Percentiles rank a stretch among this genome's conserved stretches.
These are phyloP conservation scores for Xerocomus cyaneibrunnescens DNA, from an alignment of 1,284 basidiomycete species.

Conservation along the genomic window DNA sequence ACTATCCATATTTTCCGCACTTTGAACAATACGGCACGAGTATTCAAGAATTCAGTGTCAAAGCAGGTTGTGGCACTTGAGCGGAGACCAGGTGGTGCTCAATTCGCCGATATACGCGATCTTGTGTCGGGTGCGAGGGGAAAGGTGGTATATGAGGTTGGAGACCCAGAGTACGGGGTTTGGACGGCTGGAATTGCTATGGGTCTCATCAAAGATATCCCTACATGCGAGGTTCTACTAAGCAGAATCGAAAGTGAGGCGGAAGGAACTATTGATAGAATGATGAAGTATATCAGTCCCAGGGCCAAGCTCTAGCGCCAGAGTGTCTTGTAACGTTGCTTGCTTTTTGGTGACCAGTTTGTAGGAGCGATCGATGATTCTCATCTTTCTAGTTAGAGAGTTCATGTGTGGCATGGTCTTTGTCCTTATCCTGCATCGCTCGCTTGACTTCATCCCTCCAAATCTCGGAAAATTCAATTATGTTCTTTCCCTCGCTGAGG, in stretches of 20 bases:
- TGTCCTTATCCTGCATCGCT: slow-evolving; percentile 33
- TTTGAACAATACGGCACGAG: slow-evolving; percentile 83
- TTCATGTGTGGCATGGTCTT: not conserved
- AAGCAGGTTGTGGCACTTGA: slow-evolving; percentile 83
- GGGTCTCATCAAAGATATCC: slow-evolving; percentile 86
- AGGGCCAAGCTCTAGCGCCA: slow-evolving; percentile 48
- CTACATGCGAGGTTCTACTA: slow-evolving; percentile 79
- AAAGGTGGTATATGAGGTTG: slow-evolving; percentile 77
- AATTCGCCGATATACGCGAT: slow-evolving; percentile 84
- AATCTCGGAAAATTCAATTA: slow-evolving; percentile 70
- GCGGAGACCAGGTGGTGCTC: slow-evolving; percentile 75
- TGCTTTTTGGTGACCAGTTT: not conserved
- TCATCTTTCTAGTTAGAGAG: not conserved
- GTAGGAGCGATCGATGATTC: not conserved
- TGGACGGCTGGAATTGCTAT: slow-evolving; percentile 82
- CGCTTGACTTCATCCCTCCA: slow-evolving; percentile 62
- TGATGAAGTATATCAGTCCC: slow-evolving; percentile 41
- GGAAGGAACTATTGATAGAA: slow-evolving; percentile 63
- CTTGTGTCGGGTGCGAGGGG: slow-evolving; percentile 84
- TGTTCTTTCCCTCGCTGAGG: slow-evolving; percentile 68
- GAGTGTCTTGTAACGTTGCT: not conserved
- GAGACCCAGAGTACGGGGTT: slow-evolving; percentile 85
- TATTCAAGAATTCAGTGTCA: slow-evolving; percentile 85
- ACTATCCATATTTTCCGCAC: slow-evolving; percentile 90
- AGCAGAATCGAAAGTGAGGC: slow-evolving; percentile 75